Evolutionary conservation across 2,329 filamentous ascomycete genomes (phyloP).

Genomic region (Fusarium temperatum): DNA sequence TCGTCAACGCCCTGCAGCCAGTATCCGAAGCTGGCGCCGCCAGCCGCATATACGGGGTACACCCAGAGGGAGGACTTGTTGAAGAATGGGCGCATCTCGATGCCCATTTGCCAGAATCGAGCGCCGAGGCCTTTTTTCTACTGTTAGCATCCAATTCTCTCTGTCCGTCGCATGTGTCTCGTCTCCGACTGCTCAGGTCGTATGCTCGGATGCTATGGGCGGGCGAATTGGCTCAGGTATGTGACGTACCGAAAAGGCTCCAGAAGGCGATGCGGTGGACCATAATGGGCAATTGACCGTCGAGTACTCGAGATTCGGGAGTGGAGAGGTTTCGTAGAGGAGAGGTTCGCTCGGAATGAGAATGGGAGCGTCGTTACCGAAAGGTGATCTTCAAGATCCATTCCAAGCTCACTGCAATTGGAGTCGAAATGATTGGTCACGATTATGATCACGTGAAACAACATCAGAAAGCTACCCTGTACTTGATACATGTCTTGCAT

Average conservation of each 20-base stretch:
- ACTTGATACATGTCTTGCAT: background rate
- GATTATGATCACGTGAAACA: constrained; percentile 31
- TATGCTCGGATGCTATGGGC: background rate
- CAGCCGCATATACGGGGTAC: constrained; percentile 87
- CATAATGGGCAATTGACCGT: constrained; percentile 56
- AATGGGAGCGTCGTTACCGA: constrained; percentile 37
- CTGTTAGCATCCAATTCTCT: constrained; percentile 17
- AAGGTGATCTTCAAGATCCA: constrained; percentile 39
- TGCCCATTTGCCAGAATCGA: constrained; percentile 95
- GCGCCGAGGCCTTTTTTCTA: constrained; percentile 78
- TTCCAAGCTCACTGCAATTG: constrained; percentile 43
- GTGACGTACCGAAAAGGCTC: constrained; percentile 81
- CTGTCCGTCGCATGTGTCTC: background rate
- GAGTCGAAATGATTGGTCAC: constrained; percentile 39
- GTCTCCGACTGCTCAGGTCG: background rate
- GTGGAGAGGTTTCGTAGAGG: constrained; percentile 18
- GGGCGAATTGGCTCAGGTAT: constrained; percentile 26
- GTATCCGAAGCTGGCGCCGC: constrained; percentile 94
- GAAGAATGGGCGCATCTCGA: constrained; percentile 97
- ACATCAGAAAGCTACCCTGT: constrained; percentile 3
- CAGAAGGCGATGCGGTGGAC: constrained; percentile 79
- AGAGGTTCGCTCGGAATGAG: constrained; percentile 31
- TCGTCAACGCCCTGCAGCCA: constrained; percentile 93
- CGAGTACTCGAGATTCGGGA: constrained; percentile 18
- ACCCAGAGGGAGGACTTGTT: constrained; percentile 85